These are phyloP conservation scores for Suhomyces sp. DNA, from an alignment of 805 yeast species.

Conservation along the genomic window DNA sequence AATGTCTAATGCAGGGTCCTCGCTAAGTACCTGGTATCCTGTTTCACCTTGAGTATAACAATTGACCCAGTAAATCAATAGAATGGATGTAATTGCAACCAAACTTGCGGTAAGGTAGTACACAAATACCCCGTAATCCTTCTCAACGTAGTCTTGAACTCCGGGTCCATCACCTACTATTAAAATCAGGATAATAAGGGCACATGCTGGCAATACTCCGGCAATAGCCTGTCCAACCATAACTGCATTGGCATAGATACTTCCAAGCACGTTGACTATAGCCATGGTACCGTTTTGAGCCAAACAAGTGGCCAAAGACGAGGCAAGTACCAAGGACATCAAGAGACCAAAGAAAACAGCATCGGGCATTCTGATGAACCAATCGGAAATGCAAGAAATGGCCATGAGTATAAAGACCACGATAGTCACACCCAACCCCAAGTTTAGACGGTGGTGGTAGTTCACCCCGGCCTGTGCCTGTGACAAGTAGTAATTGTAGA, in stretches of 20 bases:
- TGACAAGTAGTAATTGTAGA: conserved; percentile 60
- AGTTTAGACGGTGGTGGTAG: conserved; percentile 53
- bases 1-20: conserved; percentile 1
- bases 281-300: conserved; percentile 93
- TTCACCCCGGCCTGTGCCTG: conserved; percentile 61
- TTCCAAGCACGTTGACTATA: conserved; percentile 71
- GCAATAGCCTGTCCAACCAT: conserved; percentile 96
- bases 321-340: conserved; percentile 60
- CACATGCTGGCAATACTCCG: conserved; percentile 85
- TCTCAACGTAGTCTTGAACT: conserved; percentile 26
- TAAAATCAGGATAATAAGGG: conserved; percentile 56
- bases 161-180: conserved; percentile 30
- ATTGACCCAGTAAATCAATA: conserved; percentile 36
- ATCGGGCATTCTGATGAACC: conserved; percentile 38
- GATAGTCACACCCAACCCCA: conserved; percentile 62
- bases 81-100: conserved; percentile 43
- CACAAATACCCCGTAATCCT: conserved; percentile 39
- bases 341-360: conserved; percentile 48
- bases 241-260: conserved; percentile 79
- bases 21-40: conserved; percentile 6
- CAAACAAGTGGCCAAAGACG: conserved; percentile 74
- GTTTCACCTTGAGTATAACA: conserved; percentile 23
- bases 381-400: conserved; percentile 40
- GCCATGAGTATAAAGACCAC: conserved; percentile 59
- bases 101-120: conserved; percentile 55